Percentiles rank a stretch among this genome's conserved stretches.
phyloP scores from a whole-genome alignment of 192 early-diverging fungal genomes.

The Rhizoclosmatium globosum region DNA sequence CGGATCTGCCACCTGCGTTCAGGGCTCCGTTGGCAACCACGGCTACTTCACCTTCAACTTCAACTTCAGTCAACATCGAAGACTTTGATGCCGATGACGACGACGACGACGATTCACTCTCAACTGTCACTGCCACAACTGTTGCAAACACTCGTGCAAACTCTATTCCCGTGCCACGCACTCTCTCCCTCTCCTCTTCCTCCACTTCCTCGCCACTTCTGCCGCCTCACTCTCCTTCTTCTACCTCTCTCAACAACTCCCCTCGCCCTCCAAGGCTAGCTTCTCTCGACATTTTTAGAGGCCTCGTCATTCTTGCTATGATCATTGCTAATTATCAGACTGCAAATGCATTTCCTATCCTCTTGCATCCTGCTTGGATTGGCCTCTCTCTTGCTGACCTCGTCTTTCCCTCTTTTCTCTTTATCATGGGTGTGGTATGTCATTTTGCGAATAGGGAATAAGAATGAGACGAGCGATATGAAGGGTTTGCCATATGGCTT shows the following conservation, averaged over 20 bases:
- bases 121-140: background rate
- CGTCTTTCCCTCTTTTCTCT: conserved; percentile 66
- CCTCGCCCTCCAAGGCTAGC: conserved; percentile 33
- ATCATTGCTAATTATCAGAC: conserved; percentile 60
- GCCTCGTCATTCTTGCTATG: conserved; percentile 58
- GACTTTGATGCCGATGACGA: background rate
- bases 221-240: background rate
- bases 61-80: background rate
- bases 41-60: no score
- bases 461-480: no score
- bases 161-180: background rate
- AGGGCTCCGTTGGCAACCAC: no score
- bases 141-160: background rate
- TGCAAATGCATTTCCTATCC: conserved; percentile 37
- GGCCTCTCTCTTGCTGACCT: conserved; percentile 57
- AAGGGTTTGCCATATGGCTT: background rate
- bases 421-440: conserved; percentile 53
- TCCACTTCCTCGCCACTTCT: background rate
- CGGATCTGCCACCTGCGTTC: no score
- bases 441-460: no score
- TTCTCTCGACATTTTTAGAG: conserved; percentile 56
- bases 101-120: background rate
- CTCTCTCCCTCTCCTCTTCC: no score
- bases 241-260: background rate
- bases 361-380: conserved; percentile 55